Evolutionary conservation across 2,329 filamentous ascomycete species (phyloP), one percentile per base, ranked within the genome.

Genomic region (Malbranchea zuffiana): DNA sequence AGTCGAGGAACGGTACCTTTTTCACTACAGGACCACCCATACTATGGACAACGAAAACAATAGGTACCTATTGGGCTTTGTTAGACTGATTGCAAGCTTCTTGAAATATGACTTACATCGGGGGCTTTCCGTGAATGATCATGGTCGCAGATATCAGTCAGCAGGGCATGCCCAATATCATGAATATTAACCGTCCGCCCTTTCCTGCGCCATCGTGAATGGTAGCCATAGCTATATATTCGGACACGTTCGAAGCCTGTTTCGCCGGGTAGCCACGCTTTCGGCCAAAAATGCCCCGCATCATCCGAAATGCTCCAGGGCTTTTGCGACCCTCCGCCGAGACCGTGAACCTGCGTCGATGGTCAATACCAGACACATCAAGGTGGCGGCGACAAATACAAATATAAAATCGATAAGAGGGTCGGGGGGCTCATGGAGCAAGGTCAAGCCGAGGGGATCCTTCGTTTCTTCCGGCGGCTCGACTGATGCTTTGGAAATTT

Each of bases 251-350:
- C 31, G 28, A 61, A 57, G 2, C 40, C 54, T 5, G 44, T 42
- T 11, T 62, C 57, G 8, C 32, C 4, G 0, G 56, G 46, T 1
- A 63, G 50, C 59, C 57, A 61, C 17, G 50, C 25, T 29, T 25
- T 42, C 24, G 45, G 60, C 61, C 59, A 61, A 35, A 54, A 61
- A 5, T 40, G 23, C 2, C 40, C 30, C 1, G 35, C 6, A 5
- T 47, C 35, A 11, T 36, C 38, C 1, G 44, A 48, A 12, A 50
- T 44, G 12, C 44, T 52, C 60, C 59, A 63, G 1, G 60, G 62
- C 25, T 53, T 57, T 6, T 44, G 39, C 0, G 53, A 57, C 1
- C 53, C 55, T 1, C 61, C 60, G 8, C 58, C 55, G 3, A 64
- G 47, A 1, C 59, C 58, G 44, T 63, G 60, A 4, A 63, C 34